Evolutionary conservation across 306 rosid species (phyloP).

Genomic region (Vicia sativa): DNA sequence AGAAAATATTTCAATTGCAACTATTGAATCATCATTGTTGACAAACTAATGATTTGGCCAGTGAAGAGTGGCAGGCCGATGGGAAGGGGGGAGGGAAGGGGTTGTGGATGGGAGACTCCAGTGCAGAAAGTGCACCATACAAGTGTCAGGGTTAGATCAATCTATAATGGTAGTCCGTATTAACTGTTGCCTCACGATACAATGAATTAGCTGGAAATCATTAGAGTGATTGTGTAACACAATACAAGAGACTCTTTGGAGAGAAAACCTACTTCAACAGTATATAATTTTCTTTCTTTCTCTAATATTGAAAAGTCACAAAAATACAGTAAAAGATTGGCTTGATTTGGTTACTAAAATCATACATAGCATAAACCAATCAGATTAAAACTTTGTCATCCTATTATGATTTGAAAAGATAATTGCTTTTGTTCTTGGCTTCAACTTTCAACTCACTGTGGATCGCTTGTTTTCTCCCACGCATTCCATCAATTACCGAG

Average conservation of each 20-base stretch:
- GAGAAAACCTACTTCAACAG: not conserved
- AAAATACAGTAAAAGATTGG: not conserved
- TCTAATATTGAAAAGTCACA: not conserved
- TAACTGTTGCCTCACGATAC: not conserved
- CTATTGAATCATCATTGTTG: too few species aligned
- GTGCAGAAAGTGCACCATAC: not conserved
- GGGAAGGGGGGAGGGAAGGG: not conserved
- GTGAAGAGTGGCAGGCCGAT: not conserved
- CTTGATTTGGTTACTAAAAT: not conserved
- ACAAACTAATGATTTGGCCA: not conserved
- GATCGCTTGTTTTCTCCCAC: not conserved
- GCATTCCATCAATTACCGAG: slow-evolving; percentile 1
- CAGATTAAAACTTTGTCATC: not conserved
- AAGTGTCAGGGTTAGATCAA: not conserved
- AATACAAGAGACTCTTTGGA: not conserved
- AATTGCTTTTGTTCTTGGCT: not conserved
- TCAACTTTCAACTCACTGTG: slow-evolving; percentile 2
- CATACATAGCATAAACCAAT: not conserved
- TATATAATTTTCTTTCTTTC: not conserved
- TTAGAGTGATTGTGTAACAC: not conserved
- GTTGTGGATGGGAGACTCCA: not conserved
- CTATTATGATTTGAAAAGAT: not conserved
- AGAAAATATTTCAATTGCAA: too few species aligned
- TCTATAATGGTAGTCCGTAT: not conserved
- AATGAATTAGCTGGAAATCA: not conserved